These are phyloP conservation scores for Nosema muscidifuracis DNA, from an alignment of 371 early-diverging fungal genomes.

Conservation along the genomic window DNA sequence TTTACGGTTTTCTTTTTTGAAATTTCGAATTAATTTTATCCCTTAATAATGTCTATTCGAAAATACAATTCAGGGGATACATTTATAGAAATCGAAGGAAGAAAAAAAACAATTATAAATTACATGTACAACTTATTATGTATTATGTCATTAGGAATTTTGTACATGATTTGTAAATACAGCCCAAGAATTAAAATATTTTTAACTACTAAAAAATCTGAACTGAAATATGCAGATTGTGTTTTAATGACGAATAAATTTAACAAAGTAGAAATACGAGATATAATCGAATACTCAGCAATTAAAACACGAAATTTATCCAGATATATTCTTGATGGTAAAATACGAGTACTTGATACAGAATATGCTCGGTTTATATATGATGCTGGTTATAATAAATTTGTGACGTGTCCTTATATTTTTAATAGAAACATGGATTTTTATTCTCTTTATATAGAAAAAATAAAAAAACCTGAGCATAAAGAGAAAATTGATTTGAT, in stretches of 20 bases:
- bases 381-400: constrained; percentile 18
- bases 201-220: constrained; percentile 25
- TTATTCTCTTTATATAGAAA: constrained; percentile 2
- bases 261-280: constrained; percentile 22
- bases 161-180: constrained; percentile 47
- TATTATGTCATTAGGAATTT: constrained; percentile 41
- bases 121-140: constrained; percentile 45
- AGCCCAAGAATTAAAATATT: constrained; percentile 22
- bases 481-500: constrained; percentile 28
- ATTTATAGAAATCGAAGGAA: constrained; percentile 28
- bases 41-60: no score
- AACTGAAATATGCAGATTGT: constrained; percentile 32
- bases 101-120: constrained; percentile 20
- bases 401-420: constrained; percentile 9
- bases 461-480: not conserved
- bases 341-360: constrained; percentile 15
- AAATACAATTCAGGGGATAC: no score
- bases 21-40: no score
- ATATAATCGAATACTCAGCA: constrained; percentile 12
- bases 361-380: constrained; percentile 24
- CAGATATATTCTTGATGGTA: constrained; percentile 13
- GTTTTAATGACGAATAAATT: constrained; percentile 26
- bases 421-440: not conserved
- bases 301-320: not conserved
- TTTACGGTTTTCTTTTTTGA: no score